phyloP scores from a whole-genome alignment of 2,329 filamentous ascomycete genomes.

The Phymatotrichopsis omnivora region DNA sequence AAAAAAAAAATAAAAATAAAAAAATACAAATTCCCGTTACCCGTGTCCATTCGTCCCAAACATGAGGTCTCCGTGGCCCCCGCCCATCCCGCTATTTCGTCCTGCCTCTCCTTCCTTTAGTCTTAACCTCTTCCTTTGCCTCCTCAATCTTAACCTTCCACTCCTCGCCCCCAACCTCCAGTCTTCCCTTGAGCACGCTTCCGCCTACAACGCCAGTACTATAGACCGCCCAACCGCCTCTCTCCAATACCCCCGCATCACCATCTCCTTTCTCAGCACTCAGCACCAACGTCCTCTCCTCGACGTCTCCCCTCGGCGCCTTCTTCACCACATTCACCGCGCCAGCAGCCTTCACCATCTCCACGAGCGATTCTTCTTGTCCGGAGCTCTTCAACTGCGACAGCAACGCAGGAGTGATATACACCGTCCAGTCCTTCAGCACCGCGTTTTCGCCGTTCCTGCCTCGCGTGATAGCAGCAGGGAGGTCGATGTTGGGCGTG shows the following conservation, averaged over 20 bases:
- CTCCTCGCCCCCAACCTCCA: constrained; percentile 14
- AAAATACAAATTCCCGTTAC: too few relatives aligned
- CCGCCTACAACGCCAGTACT: constrained; percentile 19
- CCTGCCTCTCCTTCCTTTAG: constrained; percentile 18
- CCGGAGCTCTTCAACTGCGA: constrained; percentile 21
- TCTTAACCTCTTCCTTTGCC: constrained; percentile 4
- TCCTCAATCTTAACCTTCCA: constrained; percentile 14
- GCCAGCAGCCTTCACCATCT: constrained; percentile 26
- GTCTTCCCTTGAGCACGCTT: constrained; percentile 23
- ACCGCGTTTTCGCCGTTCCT: constrained; percentile 16
- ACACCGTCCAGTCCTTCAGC: constrained; percentile 19
- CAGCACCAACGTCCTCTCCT: constrained; percentile 18
- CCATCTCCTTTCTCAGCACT: constrained; percentile 24
- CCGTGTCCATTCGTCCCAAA: too few relatives aligned
- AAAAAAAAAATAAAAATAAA: too few relatives aligned
- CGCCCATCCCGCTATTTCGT: too few relatives aligned
- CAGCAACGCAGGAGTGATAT: constrained; percentile 24
- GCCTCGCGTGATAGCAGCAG: constrained; percentile 20
- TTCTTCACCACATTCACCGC: constrained; percentile 21
- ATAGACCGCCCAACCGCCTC: constrained; percentile 24
- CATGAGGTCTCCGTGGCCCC: too few relatives aligned
- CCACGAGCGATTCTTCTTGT: constrained; percentile 23
- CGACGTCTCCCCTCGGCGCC: constrained; percentile 15
- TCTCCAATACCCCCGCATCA: constrained; percentile 15
- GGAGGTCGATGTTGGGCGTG: too few relatives aligned